Conservation (phyloP, 2,329 filamentous ascomycete species). For the Pseudogymnoascus destructans region DNA sequence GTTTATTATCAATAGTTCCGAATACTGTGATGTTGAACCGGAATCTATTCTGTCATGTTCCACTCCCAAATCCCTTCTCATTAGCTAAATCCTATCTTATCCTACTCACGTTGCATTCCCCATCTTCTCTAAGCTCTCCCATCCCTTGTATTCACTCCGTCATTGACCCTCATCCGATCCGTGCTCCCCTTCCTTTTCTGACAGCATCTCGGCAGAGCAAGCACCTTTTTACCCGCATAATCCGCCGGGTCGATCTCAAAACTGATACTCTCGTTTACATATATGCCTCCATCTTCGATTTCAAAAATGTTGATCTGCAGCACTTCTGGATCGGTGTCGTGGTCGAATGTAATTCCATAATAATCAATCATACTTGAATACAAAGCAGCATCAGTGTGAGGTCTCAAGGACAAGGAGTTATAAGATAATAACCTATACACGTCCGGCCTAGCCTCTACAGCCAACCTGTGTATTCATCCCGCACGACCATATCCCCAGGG, state of each 20-base stretch:
- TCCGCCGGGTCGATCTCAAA: too few relatives aligned
- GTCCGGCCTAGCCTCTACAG: slow-evolving; percentile 9
- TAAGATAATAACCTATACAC: slow-evolving; percentile 8
- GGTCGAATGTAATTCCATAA: slow-evolving; percentile 32
- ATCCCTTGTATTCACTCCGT: slow-evolving; percentile 17
- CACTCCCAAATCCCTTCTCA: too few relatives aligned
- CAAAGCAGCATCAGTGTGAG: neutral
- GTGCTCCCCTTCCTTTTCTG: slow-evolving; percentile 28
- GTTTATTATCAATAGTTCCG: too few relatives aligned
- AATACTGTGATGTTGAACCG: too few relatives aligned
- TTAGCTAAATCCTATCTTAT: neutral
- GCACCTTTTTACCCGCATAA: slow-evolving; percentile 30
- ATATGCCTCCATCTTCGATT: too few relatives aligned
- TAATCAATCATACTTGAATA: slow-evolving; percentile 20
- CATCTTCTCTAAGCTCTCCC: too few relatives aligned
- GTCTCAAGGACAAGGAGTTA: neutral
- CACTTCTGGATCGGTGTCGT: too few relatives aligned
- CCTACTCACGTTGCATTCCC: neutral
- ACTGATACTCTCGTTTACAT: too few relatives aligned
- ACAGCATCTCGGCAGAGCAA: slow-evolving; percentile 32
- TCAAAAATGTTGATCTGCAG: too few relatives aligned
- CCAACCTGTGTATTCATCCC: slow-evolving; percentile 13
- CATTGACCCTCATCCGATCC: slow-evolving; percentile 27
- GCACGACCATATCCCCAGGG: slow-evolving; percentile 12
- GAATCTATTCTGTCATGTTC: too few relatives aligned